Base-by-base conservation (phyloP, 805 yeast genomes). In the Saccharomyces kudriavzevii region DNA sequence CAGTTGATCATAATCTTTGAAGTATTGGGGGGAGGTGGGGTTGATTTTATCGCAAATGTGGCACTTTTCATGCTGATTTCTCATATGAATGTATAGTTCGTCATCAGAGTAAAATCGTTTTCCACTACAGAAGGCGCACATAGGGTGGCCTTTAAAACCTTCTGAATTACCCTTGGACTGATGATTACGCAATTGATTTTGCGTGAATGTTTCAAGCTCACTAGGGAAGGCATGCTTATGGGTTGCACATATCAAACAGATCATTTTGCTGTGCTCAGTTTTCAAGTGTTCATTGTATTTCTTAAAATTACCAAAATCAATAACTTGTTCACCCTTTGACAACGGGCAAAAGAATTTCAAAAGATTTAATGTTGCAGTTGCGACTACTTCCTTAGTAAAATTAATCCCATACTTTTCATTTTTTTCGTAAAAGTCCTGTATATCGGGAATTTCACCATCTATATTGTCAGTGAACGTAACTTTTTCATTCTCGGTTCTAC, bases 61-160 rank as follows among this genome's bases (percentile, higher is more conserved):
- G 68, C 99, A 94, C 59, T 84, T 82, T 66, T 91, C 97, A 69
- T 94, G 99, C 49, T 73, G 73, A 56, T 87, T 86, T 59, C 96
- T 76, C 72, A 91, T 79, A 69, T 94, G 99, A 30, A 83, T 70
- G 58, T 81, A 82, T 61, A 90, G 75, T 66, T 91, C 98, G 66
- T 92, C 97, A 43, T 83, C 88, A 0, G 96, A 88, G 66, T 94
- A 94, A 67, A 88, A 91, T 54, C 95, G 71, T 59, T 74, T 78
- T 2, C 82, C 82, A 3, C 77, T 70, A 69, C 99, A 94, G 67
- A 88, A 87, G 58, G 80, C 80, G 75, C 99, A 94, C 57, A 76
- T 73, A 0, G 98, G 97, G 67, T 91, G 98, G 0, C 98, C 98
- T 10, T 70, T 75, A 68, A 91, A 91, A 0, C 96, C 96, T 6